Evolutionary conservation across 139 green algal species (phyloP), one percentile per base, ranked within the genome.

Genomic region (Yamagishiella unicocca): DNA sequence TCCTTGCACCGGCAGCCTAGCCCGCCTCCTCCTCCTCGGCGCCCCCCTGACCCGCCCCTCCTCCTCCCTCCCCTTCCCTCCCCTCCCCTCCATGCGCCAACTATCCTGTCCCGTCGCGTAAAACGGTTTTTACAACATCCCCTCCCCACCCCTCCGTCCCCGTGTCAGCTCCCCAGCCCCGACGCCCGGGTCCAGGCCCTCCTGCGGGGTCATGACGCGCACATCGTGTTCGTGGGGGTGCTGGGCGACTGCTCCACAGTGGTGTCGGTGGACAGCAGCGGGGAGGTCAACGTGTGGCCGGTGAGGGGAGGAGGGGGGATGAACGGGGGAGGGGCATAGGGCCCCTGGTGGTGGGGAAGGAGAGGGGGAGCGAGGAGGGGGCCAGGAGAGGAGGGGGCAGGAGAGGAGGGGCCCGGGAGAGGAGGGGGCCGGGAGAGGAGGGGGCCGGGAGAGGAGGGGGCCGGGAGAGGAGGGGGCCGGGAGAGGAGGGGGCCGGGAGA

Each of bases 211-310:
- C 91, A 94, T 79, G 35, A 85, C 33, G 42, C 55, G 27, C 70
- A 61, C 31, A 50, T 94, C 2, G 85, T 94, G 54, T 93, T 81
- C 72, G 35, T 92, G 70, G 87, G 84, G n/a, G 91, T 92, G 81
- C 61, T 92, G 71, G 79, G 80, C 5, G 91, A 94, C 73, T 87
- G 45, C 38, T 82, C 81, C 61, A 88, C 70, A 50, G 50, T 92
- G 21, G 3, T 94, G 24, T 88, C 46, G 24, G 85, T 93, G 17
- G 91, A 94, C 35, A 33, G 55, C 0, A 27, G n/a, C 0, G 91
- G 91, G 1, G 37, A 61, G 78, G 55, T 92, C 6, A 72, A 84
- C 19, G 25, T 90, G 46, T 92, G 89, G 89, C 89, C 85, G 53
- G 45, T 81, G 10, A 25, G 53, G 50, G 37, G 8, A 3, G 33